Evolutionary conservation across 2,329 filamentous ascomycete genomes (phyloP).

Genomic region (Alternaria ventricosa): DNA sequence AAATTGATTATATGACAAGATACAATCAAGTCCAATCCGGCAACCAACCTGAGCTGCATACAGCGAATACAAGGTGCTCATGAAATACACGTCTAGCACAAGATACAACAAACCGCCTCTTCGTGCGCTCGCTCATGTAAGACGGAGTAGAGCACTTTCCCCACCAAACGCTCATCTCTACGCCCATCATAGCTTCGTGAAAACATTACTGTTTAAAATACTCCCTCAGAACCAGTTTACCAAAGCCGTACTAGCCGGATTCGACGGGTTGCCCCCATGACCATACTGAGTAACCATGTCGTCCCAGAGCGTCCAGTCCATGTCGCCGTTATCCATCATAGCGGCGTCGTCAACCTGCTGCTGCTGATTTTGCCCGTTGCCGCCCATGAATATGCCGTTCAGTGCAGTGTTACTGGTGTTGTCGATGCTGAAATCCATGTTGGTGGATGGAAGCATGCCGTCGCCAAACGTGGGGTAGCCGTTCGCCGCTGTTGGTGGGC

Average conservation of each 20-base stretch:
- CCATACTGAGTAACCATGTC: conserved; percentile 57
- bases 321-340: conserved; percentile 47
- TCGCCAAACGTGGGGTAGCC: conserved; percentile 21
- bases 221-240: conserved; percentile 33
- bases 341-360: conserved; percentile 20
- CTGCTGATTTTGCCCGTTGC: not conserved
- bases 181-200: not conserved
- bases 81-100: not conserved
- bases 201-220: not conserved
- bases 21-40: too few relatives aligned
- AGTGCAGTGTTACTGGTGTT: conserved; percentile 14
- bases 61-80: not conserved
- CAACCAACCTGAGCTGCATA: not conserved
- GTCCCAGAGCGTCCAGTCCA: conserved; percentile 59
- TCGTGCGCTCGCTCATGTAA: not conserved
- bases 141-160: not conserved
- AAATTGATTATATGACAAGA: too few relatives aligned
- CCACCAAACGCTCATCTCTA: not conserved
- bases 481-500: conserved; percentile 12
- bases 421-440: conserved; percentile 24
- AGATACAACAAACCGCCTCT: not conserved
- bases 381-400: not conserved
- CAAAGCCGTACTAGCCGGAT: conserved; percentile 18
- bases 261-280: conserved; percentile 43
- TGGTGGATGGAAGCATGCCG: conserved; percentile 27